Conservation (phyloP, 768 basidiomycete species). For the Termitomyces sp. region DNA sequence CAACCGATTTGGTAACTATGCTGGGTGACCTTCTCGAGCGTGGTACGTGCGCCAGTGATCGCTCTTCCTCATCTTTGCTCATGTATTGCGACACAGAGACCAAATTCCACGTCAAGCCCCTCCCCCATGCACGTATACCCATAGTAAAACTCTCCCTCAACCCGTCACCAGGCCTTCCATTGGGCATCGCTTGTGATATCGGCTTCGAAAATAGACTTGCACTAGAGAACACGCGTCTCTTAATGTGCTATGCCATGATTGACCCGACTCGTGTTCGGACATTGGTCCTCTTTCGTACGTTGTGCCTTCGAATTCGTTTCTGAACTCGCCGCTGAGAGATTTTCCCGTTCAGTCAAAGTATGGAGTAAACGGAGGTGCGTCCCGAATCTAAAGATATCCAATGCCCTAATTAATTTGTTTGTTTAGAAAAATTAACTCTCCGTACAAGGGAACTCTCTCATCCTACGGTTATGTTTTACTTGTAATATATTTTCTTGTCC, state of each 20-base stretch:
- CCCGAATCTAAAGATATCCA: neutral
- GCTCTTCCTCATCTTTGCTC: neutral
- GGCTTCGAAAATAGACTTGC: constrained; percentile 98
- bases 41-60: constrained; percentile 48
- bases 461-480: constrained; percentile 98
- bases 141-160: constrained; percentile 96
- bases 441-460: constrained; percentile 93
- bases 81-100: constrained; percentile 55
- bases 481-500: constrained; percentile 96
- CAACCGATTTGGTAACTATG: constrained; percentile 90
- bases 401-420: constrained; percentile 2
- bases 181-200: constrained; percentile 96
- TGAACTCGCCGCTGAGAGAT: constrained; percentile 13
- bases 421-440: constrained; percentile 95
- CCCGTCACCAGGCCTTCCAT: constrained; percentile 74
- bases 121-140: constrained; percentile 96
- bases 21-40: constrained; percentile 90
- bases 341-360: constrained; percentile 74
- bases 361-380: constrained; percentile 91
- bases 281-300: constrained; percentile 94
- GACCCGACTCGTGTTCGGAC: constrained; percentile 93
- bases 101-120: constrained; percentile 92
- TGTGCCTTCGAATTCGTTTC: neutral
- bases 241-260: constrained; percentile 97
- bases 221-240: constrained; percentile 91